phyloP scores from a whole-genome alignment of 2,329 filamentous ascomycete genomes.

The Coniochaeta ligniaria region DNA sequence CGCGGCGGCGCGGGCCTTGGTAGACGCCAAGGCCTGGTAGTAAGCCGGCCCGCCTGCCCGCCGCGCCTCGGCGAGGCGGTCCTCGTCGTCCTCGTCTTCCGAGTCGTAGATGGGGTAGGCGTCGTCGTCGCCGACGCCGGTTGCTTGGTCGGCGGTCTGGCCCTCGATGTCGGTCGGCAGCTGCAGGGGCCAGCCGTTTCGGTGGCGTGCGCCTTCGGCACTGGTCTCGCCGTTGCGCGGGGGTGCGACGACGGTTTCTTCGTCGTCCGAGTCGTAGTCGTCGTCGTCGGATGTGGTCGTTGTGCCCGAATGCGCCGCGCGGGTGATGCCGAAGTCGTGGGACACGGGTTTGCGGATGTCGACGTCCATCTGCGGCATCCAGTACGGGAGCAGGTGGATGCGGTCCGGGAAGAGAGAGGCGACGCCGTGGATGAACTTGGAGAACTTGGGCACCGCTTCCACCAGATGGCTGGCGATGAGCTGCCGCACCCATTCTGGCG shows the following conservation, averaged over 20 bases:
- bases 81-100: conserved; percentile 72
- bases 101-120: conserved; percentile 90
- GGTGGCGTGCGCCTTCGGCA: conserved; percentile 19
- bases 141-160: conserved; percentile 59
- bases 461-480: conserved; percentile 90
- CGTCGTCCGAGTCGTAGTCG: conserved; percentile 60
- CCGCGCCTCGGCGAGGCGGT: conserved; percentile 70
- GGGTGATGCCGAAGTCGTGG: conserved; percentile 84
- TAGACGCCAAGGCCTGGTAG: conserved; percentile 50
- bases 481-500: conserved; percentile 93
- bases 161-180: conserved; percentile 67
- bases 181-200: conserved; percentile 24
- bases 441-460: conserved; percentile 98
- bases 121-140: conserved; percentile 50
- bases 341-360: conserved; percentile 91
- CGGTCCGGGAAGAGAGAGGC: conserved; percentile 79
- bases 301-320: conserved; percentile 66
- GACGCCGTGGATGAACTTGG: conserved; percentile 96
- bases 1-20: conserved; percentile 34
- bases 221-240: conserved; percentile 27
- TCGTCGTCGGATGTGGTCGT: conserved; percentile 73
- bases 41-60: conserved; percentile 72
- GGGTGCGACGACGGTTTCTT: conserved; percentile 27
- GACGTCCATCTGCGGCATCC: conserved; percentile 97
- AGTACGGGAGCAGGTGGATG: conserved; percentile 89